These are phyloP conservation scores for Fusarium falciforme DNA, from an alignment of 2,329 filamentous ascomycete species.

Conservation along the genomic window DNA sequence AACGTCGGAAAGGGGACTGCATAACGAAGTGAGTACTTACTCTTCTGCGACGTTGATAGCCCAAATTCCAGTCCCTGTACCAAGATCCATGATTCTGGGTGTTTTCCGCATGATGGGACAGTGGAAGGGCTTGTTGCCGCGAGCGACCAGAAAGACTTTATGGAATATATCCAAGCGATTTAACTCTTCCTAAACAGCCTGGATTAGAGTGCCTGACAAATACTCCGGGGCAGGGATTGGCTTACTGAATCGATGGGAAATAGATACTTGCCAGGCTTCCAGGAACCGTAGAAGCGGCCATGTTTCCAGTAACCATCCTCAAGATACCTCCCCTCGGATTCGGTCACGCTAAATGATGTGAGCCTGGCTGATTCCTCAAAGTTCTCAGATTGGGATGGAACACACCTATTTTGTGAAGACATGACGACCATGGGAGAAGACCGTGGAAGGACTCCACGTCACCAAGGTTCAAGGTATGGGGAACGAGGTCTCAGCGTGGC, in stretches of 20 bases:
- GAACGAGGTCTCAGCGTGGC: slow-evolving; percentile 12
- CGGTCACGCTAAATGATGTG: slow-evolving; percentile 31
- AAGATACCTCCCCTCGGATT: slow-evolving; percentile 33
- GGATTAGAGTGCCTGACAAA: slow-evolving; percentile 23
- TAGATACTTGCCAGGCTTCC: slow-evolving; percentile 75
- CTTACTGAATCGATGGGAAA: slow-evolving; percentile 81
- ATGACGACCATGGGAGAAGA: slow-evolving; percentile 43
- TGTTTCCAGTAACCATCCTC: slow-evolving; percentile 64
- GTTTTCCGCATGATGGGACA: slow-evolving; percentile 26
- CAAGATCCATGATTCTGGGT: slow-evolving; percentile 71
- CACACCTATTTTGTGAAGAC: slow-evolving; percentile 48
- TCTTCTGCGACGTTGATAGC: slow-evolving; percentile 82
- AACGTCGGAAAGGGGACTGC: neutral
- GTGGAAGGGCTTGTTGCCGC: slow-evolving; percentile 55
- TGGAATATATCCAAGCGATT: slow-evolving; percentile 86
- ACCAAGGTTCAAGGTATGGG: slow-evolving; percentile 12
- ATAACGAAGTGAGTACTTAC: slow-evolving; percentile 57
- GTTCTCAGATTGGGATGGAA: neutral
- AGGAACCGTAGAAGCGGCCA: slow-evolving; percentile 76
- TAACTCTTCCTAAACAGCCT: slow-evolving; percentile 68
- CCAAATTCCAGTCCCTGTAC: slow-evolving; percentile 93
- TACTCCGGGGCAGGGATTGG: neutral
- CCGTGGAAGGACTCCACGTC: slow-evolving; percentile 17
- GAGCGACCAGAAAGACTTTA: slow-evolving; percentile 77
- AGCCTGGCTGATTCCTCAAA: slow-evolving; percentile 15